Evolutionary conservation across 192 early-diverging fungal species (phyloP).

Genomic region (Rhizophagus clarus): DNA sequence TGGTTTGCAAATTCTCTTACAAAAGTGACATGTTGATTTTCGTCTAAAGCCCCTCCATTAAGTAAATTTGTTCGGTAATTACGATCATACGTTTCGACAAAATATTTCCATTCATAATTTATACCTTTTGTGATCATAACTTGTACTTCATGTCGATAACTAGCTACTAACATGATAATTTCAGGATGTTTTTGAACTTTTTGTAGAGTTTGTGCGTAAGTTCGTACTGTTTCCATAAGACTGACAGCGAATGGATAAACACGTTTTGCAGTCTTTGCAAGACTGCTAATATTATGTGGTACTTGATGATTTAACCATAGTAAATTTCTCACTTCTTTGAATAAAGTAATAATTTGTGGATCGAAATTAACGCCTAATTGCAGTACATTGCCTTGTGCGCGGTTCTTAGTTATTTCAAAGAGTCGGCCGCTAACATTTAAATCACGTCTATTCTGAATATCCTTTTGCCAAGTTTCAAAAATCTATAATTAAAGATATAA

Average conservation of each 20-base stretch:
- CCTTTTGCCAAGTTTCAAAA: conserved; percentile 89
- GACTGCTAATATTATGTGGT: conserved; percentile 84
- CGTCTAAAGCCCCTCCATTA: conserved; percentile 48
- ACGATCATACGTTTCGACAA: conserved; percentile 74
- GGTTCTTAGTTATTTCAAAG: conserved; percentile 84
- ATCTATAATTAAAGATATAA: conserved; percentile 41
- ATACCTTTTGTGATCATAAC: conserved; percentile 77
- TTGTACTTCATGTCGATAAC: conserved; percentile 96
- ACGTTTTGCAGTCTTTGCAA: conserved; percentile 93
- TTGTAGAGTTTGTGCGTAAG: conserved; percentile 84
- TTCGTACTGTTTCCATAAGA: conserved; percentile 92
- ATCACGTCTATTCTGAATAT: conserved; percentile 79
- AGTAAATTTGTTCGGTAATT: conserved; percentile 44
- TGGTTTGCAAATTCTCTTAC: conserved; percentile 91
- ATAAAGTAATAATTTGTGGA: conserved; percentile 89
- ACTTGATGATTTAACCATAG: conserved; percentile 95
- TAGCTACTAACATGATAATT: conserved; percentile 81
- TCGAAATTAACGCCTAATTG: conserved; percentile 95
- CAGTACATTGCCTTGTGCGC: conserved; percentile 69
- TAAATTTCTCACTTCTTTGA: conserved; percentile 98
- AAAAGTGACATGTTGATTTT: conserved; percentile 89
- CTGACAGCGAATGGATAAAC: conserved; percentile 99
- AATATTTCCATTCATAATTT: conserved; percentile 91
- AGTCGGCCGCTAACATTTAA: conserved; percentile 85
- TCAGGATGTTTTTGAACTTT: conserved; percentile 76